phyloP scores from a whole-genome alignment of 805 yeast genomes.

The Nakazawaea ambrosiae region DNA sequence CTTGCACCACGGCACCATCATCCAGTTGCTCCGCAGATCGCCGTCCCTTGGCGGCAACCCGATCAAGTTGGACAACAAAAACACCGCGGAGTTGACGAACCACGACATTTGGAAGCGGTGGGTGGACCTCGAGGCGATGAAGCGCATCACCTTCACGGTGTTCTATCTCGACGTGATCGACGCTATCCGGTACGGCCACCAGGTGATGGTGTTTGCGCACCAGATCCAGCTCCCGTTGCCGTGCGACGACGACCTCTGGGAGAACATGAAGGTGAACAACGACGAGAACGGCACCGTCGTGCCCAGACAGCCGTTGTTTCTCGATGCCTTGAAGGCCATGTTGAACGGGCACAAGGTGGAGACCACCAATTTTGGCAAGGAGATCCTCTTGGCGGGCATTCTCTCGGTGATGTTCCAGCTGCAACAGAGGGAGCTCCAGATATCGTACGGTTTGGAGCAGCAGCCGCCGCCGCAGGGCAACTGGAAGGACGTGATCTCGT shows the following conservation, averaged over 20 bases:
- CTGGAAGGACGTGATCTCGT: slow-evolving; percentile 68
- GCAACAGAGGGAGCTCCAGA: slow-evolving; percentile 65
- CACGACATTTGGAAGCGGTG: slow-evolving; percentile 46
- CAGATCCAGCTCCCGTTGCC: slow-evolving; percentile 52
- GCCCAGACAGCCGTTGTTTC: slow-evolving; percentile 36
- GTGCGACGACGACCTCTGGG: slow-evolving; percentile 52
- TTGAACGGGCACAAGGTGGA: slow-evolving; percentile 43
- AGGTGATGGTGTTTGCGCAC: slow-evolving; percentile 43
- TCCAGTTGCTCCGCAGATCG: slow-evolving; percentile 68
- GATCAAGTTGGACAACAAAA: slow-evolving; percentile 21
- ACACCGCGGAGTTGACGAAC: slow-evolving; percentile 16
- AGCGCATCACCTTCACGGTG: slow-evolving; percentile 73
- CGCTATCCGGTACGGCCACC: slow-evolving; percentile 73
- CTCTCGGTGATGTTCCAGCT: slow-evolving; percentile 62
- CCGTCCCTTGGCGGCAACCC: slow-evolving; percentile 75
- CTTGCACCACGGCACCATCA: slow-evolving; percentile 81
- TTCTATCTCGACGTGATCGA: slow-evolving; percentile 77
- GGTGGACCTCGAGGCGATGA: slow-evolving; percentile 76
- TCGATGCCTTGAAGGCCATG: slow-evolving; percentile 49
- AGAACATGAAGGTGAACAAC: slow-evolving; percentile 15
- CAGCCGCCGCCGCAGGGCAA: slow-evolving; percentile 24
- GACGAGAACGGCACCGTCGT: slow-evolving; percentile 13
- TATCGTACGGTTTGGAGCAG: slow-evolving; percentile 37
- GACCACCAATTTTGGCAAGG: slow-evolving; percentile 55
- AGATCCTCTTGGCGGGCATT: slow-evolving; percentile 60